Evolutionary conservation across 2,329 filamentous ascomycete genomes (phyloP), one percentile per base, ranked within the genome.

Genomic region (Neoascochyta sp.): DNA sequence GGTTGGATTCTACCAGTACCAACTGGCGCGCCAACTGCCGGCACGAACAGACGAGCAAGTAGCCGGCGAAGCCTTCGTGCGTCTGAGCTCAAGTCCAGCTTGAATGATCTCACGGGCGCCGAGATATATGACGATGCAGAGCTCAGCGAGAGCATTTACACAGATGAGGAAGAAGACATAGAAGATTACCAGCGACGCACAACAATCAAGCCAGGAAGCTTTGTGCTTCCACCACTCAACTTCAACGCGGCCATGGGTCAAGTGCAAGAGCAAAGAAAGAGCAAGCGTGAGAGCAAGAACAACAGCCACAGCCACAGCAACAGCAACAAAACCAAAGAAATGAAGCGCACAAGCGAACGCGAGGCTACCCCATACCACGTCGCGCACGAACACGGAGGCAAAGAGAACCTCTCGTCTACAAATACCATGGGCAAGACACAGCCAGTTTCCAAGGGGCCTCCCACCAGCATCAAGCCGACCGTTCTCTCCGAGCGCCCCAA

Each of bases 91-190:
- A 56, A 55, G 27, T 36, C 45, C 1, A 47, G 36, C 16, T 24
- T 59, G 3, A 57, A 57, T 16, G 45, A 45, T 21, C 39, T 52
- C 7, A 50, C 44, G 15, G 41, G 45, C 4, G 49, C 37, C 7
- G 41, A 52, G 24, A 49, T 59, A 12, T 60, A 45, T 23, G 45
- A 55, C 18, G 53, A 60, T 25, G 46, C 41, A 1, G 56, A 58
- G 14, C 34, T 53, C 23, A 59, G 52, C 20, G 56, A 51, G 24
- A 57, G 52, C 20, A 48, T 45, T 10, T 60, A 59, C 30, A 52
- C 53, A 8, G 41, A 44, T 10, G 52, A 55, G 22, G 48, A 56
- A 34, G 40, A 47, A 9, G 50, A 51, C 20, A 52, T 57, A 19
- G 44, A 50, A 24, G 47, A 53, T 16, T 47, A 45, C 7, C 38